Evolutionary conservation across 2,329 filamentous ascomycete genomes (phyloP).

Genomic region (Aspergillus caelatus): DNA sequence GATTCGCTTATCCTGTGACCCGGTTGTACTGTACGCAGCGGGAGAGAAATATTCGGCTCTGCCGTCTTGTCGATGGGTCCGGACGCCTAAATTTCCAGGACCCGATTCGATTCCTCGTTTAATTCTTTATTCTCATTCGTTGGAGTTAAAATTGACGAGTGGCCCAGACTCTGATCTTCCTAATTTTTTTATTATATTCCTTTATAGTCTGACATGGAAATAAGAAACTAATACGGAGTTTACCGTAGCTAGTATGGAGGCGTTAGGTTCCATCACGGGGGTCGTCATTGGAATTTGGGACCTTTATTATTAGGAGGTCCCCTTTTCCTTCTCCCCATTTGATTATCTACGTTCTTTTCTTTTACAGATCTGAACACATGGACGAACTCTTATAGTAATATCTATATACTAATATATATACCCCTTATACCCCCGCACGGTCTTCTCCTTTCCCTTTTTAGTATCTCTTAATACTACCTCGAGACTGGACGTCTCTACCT

Average conservation of each 20-base stretch:
- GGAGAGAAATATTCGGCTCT: background rate
- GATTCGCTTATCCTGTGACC: background rate
- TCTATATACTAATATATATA: constrained; percentile 12
- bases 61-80: constrained; percentile 1
- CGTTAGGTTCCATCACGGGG: background rate
- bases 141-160: background rate
- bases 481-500: constrained; percentile 20
- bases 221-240: background rate
- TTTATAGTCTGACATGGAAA: background rate
- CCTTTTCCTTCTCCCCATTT: constrained; percentile 6
- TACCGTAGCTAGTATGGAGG: background rate
- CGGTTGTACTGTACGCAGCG: background rate
- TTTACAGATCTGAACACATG: constrained; percentile 1
- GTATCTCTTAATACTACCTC: constrained; percentile 9
- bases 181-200: background rate
- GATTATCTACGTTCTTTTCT: constrained; percentile 5
- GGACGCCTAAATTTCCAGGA: background rate
- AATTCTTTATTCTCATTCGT: background rate
- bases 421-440: constrained; percentile 4
- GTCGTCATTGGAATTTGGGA: background rate
- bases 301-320: constrained; percentile 8
- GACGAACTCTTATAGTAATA: background rate
- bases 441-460: constrained; percentile 6
- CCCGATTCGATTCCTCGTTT: constrained; percentile 16
- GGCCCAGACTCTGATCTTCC: constrained; percentile 7